Conservation (phyloP, 768 basidiomycete species). For the Tricholomella constricta region DNA sequence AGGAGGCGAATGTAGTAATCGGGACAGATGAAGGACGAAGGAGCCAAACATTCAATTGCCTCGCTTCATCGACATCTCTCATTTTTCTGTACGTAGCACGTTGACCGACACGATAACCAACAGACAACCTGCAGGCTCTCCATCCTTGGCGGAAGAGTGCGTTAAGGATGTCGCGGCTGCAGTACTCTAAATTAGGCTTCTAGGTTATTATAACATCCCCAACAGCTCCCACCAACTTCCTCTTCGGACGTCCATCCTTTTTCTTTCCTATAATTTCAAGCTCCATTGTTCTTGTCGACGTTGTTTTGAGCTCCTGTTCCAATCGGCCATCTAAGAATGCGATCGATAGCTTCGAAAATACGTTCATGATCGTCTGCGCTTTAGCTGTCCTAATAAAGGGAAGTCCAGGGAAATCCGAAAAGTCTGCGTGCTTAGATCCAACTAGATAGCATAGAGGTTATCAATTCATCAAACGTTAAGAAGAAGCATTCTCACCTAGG, state of each 20-base stretch:
- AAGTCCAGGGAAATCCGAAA: conserved; percentile 50
- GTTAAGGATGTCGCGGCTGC: no score
- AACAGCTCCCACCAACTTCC: conserved; percentile 41
- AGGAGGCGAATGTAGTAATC: background rate
- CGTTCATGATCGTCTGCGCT: conserved; percentile 35
- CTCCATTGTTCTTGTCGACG: conserved; percentile 39
- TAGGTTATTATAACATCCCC: conserved; percentile 47
- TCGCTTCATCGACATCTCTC: no score
- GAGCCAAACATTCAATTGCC: no score
- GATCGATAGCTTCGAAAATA: conserved; percentile 38
- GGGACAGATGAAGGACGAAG: no score
- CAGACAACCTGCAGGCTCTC: no score
- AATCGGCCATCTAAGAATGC: conserved; percentile 44
- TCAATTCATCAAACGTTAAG: background rate
- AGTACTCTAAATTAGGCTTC: background rate
- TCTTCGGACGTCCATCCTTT: conserved; percentile 47
- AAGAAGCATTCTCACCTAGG: conserved; percentile 37
- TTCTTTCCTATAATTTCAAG: conserved; percentile 41
- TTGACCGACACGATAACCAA: no score
- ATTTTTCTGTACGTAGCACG: no score
- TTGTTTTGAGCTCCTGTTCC: conserved; percentile 31
- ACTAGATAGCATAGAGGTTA: conserved; percentile 29
- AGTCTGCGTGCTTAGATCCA: conserved; percentile 44
- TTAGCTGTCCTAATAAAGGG: conserved; percentile 39
- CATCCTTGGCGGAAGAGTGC: no score